phyloP scores from a whole-genome alignment of 805 yeast species.

The Myxozyma sirexii region DNA sequence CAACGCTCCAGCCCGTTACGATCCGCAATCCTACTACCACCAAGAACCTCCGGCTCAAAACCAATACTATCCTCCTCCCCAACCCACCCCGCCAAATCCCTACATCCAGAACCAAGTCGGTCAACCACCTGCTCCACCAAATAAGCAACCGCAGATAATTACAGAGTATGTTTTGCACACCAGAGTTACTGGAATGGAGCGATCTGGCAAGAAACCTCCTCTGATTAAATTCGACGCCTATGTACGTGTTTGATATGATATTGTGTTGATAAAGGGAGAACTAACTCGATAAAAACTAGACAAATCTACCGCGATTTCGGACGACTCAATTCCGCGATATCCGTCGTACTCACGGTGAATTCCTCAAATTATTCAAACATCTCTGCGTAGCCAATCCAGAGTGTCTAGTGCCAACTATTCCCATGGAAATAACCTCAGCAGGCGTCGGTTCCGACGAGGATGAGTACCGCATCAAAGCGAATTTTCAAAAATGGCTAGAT shows the following conservation, averaged over 20 bases:
- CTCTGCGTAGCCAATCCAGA: constrained; percentile 82
- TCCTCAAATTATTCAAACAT: constrained; percentile 73
- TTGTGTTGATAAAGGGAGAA: too few relatives aligned
- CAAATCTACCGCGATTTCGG: constrained; percentile 76
- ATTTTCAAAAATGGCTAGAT: constrained; percentile 85
- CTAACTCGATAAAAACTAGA: constrained; percentile 36
- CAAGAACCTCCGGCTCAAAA: constrained; percentile 11
- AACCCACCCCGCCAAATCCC: constrained; percentile 17
- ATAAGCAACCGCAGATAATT: constrained; percentile 1
- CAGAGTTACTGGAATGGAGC: constrained; percentile 66
- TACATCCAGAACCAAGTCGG: constrained; percentile 4
- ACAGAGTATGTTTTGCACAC: constrained; percentile 47
- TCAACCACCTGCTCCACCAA: constrained; percentile 12
- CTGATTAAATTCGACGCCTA: constrained; percentile 70
- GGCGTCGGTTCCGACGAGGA: constrained; percentile 88
- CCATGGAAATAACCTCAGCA: constrained; percentile 71
- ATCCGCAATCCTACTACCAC: constrained; percentile 16
- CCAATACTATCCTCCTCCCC: constrained; percentile 17
- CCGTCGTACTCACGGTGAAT: constrained; percentile 79
- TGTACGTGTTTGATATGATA: constrained; percentile 33
- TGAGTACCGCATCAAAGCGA: constrained; percentile 53
- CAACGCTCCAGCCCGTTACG: constrained; percentile 6
- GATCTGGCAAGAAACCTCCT: constrained; percentile 75
- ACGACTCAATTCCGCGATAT: constrained; percentile 69
- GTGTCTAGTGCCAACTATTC: constrained; percentile 89